Base-by-base conservation (phyloP, 169 alveolate species). In the Theileria annulata region DNA sequence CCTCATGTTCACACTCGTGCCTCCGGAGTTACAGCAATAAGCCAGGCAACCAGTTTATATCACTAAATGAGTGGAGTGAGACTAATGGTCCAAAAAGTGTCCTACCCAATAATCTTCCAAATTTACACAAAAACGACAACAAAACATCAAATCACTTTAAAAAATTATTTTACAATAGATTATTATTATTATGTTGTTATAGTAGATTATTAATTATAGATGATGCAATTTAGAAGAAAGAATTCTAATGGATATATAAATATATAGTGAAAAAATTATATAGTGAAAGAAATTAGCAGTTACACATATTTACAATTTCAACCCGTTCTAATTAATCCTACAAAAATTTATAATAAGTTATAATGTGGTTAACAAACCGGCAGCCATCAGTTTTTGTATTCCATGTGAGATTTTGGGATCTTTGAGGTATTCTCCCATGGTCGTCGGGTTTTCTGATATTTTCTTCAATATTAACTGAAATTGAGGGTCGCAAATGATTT, bases 351-450 rank as follows among this genome's bases (percentile, higher is more conserved):
- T 23, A 13, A 47, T 3, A 15, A 12, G 23, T 0, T 6, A 10
- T 73, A 94, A 42, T 42, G 13, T 42, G 3, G 15, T 95, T 93
- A 64, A 92, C 95, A 87, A 95, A 37, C 99, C 99, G 54, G 99
- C 98, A 10, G 99, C 99, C 75, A 97, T 96, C 12, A 98, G 92
- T 79, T 97, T 98, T 80, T 96, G 96, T 62, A 97, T 89, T 19
- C 98, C 98, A 60, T 92, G 93, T 31, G 96, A 94, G 54, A 97
- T 95, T 85, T 91, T 93, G 28, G 99, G 99, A 87, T 98, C 99
- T 77, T 94, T 94, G 87, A 96, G 85, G 81, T 92, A 92, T 75
- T 95, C 95, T 33, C 79, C 77, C 80, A 91, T 82, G 21, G 91
- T 48, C 51, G 86, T 84, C 31, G 98, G 98, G 75, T 95, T 91